Evolutionary conservation across 75 land plant species (phyloP).

Genomic region (Sequoiadendron giganteum): DNA sequence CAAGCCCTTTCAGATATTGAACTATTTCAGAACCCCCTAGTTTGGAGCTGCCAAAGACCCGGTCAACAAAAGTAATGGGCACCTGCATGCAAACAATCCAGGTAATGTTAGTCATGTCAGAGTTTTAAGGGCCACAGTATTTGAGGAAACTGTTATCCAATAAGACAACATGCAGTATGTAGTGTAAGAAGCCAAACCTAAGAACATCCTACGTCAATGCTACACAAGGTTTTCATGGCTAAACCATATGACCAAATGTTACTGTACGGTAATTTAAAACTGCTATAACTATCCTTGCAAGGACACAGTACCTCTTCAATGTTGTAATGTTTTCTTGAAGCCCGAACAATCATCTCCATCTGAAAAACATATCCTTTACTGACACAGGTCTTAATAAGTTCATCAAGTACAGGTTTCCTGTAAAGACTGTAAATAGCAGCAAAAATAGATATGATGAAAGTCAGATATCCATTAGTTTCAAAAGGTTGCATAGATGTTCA

Average conservation of each 20-base stretch:
- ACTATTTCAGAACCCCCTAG: conserved; percentile 98
- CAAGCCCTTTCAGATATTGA: conserved; percentile 88
- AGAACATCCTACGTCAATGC: not conserved
- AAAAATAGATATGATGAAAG: not conserved
- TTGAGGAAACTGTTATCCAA: not conserved
- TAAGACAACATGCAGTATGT: not conserved
- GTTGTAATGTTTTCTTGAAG: conserved; percentile 72
- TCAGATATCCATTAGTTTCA: not conserved
- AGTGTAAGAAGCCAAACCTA: not conserved
- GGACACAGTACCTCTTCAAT: conserved; percentile 83
- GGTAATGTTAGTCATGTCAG: not conserved
- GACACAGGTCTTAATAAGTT: conserved; percentile 67
- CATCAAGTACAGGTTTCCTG: conserved; percentile 75
- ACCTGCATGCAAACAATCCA: conserved; percentile 50
- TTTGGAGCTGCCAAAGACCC: conserved; percentile 97
- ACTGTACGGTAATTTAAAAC: not conserved
- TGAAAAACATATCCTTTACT: conserved; percentile 99
- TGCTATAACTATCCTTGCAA: not conserved
- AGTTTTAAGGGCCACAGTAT: not conserved
- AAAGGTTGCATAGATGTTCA: not conserved
- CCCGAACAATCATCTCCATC: conserved; percentile 98
- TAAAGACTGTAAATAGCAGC: conserved; percentile 59
- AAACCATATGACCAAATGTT: not conserved
- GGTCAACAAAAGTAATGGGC: conserved; percentile 98
- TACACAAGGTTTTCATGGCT: not conserved